Conservation (phyloP, 2,329 filamentous ascomycete genomes). For the Fusarium mangiferae region DNA sequence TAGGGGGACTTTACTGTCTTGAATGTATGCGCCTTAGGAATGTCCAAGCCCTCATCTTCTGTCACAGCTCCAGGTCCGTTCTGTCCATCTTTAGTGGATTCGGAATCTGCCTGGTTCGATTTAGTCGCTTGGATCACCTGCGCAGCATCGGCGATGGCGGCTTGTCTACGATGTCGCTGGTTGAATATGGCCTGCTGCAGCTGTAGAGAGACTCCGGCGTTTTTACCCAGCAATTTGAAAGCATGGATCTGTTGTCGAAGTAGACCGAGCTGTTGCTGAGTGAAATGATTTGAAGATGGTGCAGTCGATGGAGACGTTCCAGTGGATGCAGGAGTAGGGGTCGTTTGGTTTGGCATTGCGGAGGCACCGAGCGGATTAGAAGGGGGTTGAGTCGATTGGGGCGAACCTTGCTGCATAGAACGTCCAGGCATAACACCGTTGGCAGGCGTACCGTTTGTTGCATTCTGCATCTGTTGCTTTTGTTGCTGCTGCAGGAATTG, state of each 20-base stretch:
- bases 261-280: conserved; percentile 79
- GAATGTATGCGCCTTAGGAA: conserved; percentile 64
- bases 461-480: conserved; percentile 63
- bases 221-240: conserved; percentile 90
- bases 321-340: conserved; percentile 48
- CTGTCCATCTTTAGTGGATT: conserved; percentile 50
- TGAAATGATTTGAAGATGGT: conserved; percentile 69
- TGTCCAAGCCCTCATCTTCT: conserved; percentile 47
- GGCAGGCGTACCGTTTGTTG: conserved; percentile 60
- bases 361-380: conserved; percentile 52
- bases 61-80: conserved; percentile 49
- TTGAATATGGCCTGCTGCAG: conserved; percentile 87
- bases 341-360: conserved; percentile 49
- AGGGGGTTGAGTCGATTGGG: conserved; percentile 46
- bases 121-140: conserved; percentile 50
- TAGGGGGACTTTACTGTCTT: conserved; percentile 82
- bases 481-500: conserved; percentile 54
- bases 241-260: conserved; percentile 89
- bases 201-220: conserved; percentile 79
- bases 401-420: conserved; percentile 53
- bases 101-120: conserved; percentile 45
- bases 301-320: conserved; percentile 46
- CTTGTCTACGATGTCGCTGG: conserved; percentile 72
- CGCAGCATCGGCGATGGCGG: conserved; percentile 61
- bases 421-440: conserved; percentile 59